Conservation (phyloP, 768 basidiomycete genomes). For the Trametes meyenii region DNA sequence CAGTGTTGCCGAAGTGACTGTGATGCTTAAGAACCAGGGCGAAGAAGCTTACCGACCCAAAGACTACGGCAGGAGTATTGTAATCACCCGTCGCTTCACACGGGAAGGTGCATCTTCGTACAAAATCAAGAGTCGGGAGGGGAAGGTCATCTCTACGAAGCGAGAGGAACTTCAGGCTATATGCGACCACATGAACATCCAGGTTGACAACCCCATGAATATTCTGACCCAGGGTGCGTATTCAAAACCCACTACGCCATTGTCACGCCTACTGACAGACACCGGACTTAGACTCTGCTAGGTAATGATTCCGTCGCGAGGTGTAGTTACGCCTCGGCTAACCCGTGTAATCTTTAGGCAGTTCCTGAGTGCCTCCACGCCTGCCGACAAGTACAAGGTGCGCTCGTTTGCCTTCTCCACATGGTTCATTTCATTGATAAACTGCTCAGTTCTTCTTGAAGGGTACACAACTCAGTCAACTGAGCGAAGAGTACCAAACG, state of each 20-base stretch:
- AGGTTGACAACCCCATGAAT: constrained; percentile 96
- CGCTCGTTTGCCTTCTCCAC: constrained; percentile 12
- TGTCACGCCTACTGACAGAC: neutral
- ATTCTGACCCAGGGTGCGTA: constrained; percentile 80
- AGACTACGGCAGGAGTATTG: constrained; percentile 85
- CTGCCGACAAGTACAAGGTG: constrained; percentile 89
- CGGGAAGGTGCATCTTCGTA: constrained; percentile 77
- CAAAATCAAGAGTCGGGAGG: constrained; percentile 78
- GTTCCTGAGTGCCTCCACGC: constrained; percentile 82
- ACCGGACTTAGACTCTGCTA: constrained; percentile 35
- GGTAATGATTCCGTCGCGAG: constrained; percentile 26
- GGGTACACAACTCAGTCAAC: constrained; percentile 89
- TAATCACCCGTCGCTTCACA: constrained; percentile 79
- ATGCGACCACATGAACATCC: constrained; percentile 94
- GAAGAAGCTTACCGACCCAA: constrained; percentile 85
- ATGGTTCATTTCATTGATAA: neutral
- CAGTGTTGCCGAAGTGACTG: constrained; percentile 75
- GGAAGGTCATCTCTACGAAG: constrained; percentile 69
- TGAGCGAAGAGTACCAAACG: constrained; percentile 83
- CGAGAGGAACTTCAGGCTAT: constrained; percentile 86
- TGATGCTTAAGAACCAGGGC: constrained; percentile 87
- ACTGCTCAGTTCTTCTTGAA: constrained; percentile 82
- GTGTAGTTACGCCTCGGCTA: constrained; percentile 26
- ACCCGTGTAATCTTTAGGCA: constrained; percentile 39
- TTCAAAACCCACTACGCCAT: neutral